Percentiles rank a stretch among this genome's conserved stretches.
Conservation (phyloP, 164 flowering plant genomes). For the Protea cynaroides region DNA sequence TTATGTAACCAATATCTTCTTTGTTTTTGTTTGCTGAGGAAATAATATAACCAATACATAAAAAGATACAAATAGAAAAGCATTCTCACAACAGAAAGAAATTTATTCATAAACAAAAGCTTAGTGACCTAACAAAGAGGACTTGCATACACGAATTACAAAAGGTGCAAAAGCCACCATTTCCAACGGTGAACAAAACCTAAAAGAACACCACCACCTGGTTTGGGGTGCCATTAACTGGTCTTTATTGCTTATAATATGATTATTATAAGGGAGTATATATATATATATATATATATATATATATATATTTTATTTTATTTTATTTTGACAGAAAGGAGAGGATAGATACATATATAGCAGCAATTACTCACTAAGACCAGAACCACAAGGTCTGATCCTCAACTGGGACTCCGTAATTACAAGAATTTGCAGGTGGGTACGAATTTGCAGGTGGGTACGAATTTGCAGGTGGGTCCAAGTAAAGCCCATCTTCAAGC, state of each 20-base stretch:
- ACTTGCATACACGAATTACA: neutral
- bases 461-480: conserved; percentile 34
- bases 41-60: neutral
- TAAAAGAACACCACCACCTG: neutral
- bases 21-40: neutral
- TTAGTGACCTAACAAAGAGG: neutral
- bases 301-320: too few species aligned
- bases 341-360: neutral
- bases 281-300: too few species aligned
- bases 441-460: conserved; percentile 40
- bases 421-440: conserved; percentile 38
- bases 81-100: neutral
- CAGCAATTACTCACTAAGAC: conserved; percentile 24
- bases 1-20: neutral
- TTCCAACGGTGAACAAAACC: neutral
- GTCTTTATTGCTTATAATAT: neutral
- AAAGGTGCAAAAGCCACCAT: neutral
- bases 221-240: conserved; percentile 1
- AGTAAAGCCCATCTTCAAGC: conserved; percentile 36
- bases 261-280: too few species aligned
- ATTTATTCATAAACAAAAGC: neutral
- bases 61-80: neutral
- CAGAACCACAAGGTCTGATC: conserved; percentile 66
- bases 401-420: conserved; percentile 41
- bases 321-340: neutral